Percentiles rank a stretch among this genome's conserved stretches.
These are phyloP conservation scores for Strobilomyces echinocephalus DNA, from an alignment of 768 basidiomycete genomes.

Conservation along the genomic window DNA sequence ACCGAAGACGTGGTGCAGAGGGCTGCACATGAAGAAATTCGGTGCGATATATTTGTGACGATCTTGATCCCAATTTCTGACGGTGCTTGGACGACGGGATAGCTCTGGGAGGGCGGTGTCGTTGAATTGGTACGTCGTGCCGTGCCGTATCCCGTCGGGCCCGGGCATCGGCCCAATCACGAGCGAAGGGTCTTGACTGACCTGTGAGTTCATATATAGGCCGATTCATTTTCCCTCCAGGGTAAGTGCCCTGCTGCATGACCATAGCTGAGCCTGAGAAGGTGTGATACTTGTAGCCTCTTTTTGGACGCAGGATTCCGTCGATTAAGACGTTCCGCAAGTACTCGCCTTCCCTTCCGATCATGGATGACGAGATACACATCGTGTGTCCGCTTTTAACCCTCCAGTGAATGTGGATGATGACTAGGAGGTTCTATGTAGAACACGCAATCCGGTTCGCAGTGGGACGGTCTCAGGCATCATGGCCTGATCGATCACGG, in stretches of 20 bases:
- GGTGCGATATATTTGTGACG: conserved; percentile 33
- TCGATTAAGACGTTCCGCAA: conserved; percentile 41
- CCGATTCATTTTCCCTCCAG: conserved; percentile 64
- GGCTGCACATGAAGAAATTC: conserved; percentile 54
- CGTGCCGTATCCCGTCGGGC: too few species aligned
- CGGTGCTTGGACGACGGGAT: not conserved
- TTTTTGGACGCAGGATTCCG: conserved; percentile 52
- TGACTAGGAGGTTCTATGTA: conserved; percentile 22
- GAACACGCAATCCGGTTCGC: conserved; percentile 70
- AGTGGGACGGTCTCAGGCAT: conserved; percentile 67
- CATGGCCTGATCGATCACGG: conserved; percentile 49
- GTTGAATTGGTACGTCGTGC: conserved; percentile 52
- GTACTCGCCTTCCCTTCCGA: conserved; percentile 10
- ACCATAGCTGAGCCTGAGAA: not conserved
- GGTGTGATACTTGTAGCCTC: conserved; percentile 38
- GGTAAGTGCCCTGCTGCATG: conserved; percentile 29
- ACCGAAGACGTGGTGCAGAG: conserved; percentile 58
- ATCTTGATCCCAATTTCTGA: not conserved
- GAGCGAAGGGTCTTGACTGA: not conserved
- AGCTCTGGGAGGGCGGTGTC: conserved; percentile 53
- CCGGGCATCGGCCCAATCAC: too few species aligned
- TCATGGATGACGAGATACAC: conserved; percentile 48
- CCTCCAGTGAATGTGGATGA: not conserved
- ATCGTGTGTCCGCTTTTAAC: conserved; percentile 36
- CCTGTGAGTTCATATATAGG: conserved; percentile 32